Percentiles rank a stretch among this genome's conserved stretches.
Conservation (phyloP, 1,284 basidiomycete genomes). For the Naganishia sp. region DNA sequence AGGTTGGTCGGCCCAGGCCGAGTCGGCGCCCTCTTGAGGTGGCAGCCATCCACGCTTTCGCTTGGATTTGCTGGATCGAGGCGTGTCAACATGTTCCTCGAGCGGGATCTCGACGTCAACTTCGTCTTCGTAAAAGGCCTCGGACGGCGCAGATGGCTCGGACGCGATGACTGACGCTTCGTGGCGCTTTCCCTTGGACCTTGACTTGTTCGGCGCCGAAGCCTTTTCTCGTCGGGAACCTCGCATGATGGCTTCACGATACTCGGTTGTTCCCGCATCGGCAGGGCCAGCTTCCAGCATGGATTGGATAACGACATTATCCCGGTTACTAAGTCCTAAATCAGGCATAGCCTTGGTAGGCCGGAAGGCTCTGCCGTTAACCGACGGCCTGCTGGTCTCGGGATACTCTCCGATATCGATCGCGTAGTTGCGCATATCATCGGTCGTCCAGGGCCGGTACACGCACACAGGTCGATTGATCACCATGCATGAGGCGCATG, state of each 20-base stretch:
- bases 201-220: not conserved
- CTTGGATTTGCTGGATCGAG: conserved; percentile 6
- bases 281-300: conserved; percentile 21
- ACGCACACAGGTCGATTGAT: conserved; percentile 16
- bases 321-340: conserved; percentile 1
- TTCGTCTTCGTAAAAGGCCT: no score
- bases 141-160: not conserved
- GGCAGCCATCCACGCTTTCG: conserved; percentile 24
- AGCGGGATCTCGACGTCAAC: conserved; percentile 2
- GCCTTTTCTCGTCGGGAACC: no score
- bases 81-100: conserved; percentile 1
- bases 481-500: conserved; percentile 6
- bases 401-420: conserved; percentile 7
- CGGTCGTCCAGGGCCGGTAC: conserved; percentile 21
- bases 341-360: conserved; percentile 11
- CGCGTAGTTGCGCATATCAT: conserved; percentile 21
- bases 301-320: conserved; percentile 18
- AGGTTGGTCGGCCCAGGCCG: conserved; percentile 3
- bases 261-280: conserved; percentile 17
- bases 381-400: not conserved
- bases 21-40: conserved; percentile 6
- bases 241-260: conserved; percentile 5
- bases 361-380: conserved; percentile 7
- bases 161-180: not conserved
- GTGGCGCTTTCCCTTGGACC: conserved; percentile 1